phyloP scores from a whole-genome alignment of 2,329 filamentous ascomycete species.

The Xylaria sp. region DNA sequence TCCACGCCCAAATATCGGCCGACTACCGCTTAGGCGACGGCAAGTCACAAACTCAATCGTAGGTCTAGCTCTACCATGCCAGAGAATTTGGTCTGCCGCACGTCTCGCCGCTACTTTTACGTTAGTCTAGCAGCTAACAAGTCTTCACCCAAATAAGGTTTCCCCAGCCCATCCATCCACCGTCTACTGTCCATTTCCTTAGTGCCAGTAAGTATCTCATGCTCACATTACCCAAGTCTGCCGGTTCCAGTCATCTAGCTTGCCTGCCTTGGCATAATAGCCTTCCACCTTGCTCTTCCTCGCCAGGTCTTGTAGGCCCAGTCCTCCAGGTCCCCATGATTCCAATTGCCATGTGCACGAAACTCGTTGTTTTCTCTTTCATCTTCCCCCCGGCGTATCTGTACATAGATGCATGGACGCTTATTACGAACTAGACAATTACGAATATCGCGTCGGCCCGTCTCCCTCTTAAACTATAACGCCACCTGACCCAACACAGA shows the following conservation, averaged over 20 bases:
- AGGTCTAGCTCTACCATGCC: constrained; percentile 20
- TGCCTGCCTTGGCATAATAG: not conserved
- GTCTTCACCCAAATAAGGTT: constrained; percentile 22
- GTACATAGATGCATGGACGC: not conserved
- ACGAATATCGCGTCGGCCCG: constrained; percentile 4
- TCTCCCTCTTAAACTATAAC: constrained; percentile 1
- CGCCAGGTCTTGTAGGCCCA: not conserved
- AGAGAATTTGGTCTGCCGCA: constrained; percentile 3
- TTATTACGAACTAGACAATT: constrained; percentile 3
- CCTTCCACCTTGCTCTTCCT: not conserved
- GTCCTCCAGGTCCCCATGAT: not conserved
- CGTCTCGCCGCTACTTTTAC: constrained; percentile 6
- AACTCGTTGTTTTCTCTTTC: not conserved
- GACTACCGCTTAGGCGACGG: constrained; percentile 13
- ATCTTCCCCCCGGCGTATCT: not conserved
- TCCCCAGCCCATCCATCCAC: constrained; percentile 2
- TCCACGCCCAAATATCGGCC: constrained; percentile 17
- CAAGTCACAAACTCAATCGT: constrained; percentile 33
- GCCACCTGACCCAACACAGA: not conserved
- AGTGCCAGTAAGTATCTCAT: not conserved
- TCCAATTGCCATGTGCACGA: not conserved
- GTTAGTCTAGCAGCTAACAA: constrained; percentile 19
- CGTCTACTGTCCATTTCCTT: not conserved
- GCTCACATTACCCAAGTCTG: not conserved
- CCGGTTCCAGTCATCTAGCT: not conserved